Conservation (phyloP, 1,284 basidiomycete species). For the Malassezia nana region DNA sequence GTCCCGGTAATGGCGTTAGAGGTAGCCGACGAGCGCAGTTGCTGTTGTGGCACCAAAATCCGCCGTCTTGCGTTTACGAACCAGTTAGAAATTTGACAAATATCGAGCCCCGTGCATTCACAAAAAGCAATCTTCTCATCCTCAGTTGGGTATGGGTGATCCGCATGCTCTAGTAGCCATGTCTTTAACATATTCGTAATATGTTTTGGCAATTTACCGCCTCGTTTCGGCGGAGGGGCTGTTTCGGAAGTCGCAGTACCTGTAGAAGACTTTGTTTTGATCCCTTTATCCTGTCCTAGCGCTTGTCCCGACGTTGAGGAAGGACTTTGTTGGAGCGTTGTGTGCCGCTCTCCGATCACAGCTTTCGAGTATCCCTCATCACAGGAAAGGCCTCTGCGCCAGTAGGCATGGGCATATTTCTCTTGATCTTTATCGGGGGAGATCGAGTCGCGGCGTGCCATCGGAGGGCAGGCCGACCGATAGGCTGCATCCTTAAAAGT, state of each 20-base stretch:
- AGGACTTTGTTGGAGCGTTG: not conserved
- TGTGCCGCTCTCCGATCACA: not conserved
- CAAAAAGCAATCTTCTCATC: constrained; percentile 82
- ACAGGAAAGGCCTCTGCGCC: not conserved
- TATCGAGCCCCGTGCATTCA: constrained; percentile 69
- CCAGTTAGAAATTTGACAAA: constrained; percentile 61
- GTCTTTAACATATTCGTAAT: constrained; percentile 78
- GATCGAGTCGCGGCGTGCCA: not conserved
- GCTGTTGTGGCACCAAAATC: constrained; percentile 27
- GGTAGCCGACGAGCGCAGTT: not conserved
- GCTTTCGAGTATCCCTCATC: not conserved
- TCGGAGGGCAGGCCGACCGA: not conserved
- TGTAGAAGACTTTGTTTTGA: not conserved
- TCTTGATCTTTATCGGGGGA: not conserved
- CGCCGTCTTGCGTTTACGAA: constrained; percentile 43
- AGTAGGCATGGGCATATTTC: not conserved
- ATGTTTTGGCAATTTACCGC: constrained; percentile 77
- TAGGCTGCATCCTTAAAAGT: not conserved
- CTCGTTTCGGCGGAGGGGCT: constrained; percentile 48
- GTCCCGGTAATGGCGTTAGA: not conserved
- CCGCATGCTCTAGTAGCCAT: constrained; percentile 78
- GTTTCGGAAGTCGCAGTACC: not conserved
- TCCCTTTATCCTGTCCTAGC: not conserved
- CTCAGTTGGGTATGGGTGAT: constrained; percentile 79
- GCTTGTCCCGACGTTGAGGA: not conserved